phyloP scores from a whole-genome alignment of 371 early-diverging fungal species.

The Rhizopus stolonifer region DNA sequence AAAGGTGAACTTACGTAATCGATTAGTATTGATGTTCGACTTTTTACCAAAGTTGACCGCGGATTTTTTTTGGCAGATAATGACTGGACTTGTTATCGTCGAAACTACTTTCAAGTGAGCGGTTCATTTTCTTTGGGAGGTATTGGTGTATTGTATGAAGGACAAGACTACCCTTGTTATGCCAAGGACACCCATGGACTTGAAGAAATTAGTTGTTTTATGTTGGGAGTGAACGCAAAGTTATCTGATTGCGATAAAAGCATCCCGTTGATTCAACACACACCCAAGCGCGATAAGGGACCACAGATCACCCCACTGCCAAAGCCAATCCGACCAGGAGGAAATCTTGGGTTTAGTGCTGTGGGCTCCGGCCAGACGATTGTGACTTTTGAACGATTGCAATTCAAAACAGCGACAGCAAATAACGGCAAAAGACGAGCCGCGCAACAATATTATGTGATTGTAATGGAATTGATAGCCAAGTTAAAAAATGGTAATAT shows the following conservation, averaged over 20 bases:
- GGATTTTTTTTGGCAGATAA: constrained; percentile 76
- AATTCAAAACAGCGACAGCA: constrained; percentile 91
- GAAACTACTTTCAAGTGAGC: constrained; percentile 88
- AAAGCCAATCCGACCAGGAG: constrained; percentile 56
- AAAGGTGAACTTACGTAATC: neutral
- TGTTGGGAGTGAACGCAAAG: constrained; percentile 63
- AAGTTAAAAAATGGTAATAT: constrained; percentile 43
- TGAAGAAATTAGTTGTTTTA: constrained; percentile 45
- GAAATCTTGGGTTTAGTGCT: constrained; percentile 39
- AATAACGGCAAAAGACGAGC: constrained; percentile 83
- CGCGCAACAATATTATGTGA: constrained; percentile 82
- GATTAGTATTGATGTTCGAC: constrained; percentile 37
- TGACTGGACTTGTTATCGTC: constrained; percentile 90
- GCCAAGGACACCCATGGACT: constrained; percentile 33
- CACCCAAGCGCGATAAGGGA: constrained; percentile 90
- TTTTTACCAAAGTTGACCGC: constrained; percentile 64
- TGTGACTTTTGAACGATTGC: constrained; percentile 77
- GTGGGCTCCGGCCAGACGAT: constrained; percentile 38
- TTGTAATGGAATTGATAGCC: constrained; percentile 64
- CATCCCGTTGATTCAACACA: constrained; percentile 81
- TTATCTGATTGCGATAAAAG: constrained; percentile 52
- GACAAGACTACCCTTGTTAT: constrained; percentile 55
- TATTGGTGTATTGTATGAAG: constrained; percentile 34
- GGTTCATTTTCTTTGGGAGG: constrained; percentile 60
- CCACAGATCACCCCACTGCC: constrained; percentile 70